phyloP scores from a whole-genome alignment of 768 basidiomycete species.

The Strobilomyces dryophilus region DNA sequence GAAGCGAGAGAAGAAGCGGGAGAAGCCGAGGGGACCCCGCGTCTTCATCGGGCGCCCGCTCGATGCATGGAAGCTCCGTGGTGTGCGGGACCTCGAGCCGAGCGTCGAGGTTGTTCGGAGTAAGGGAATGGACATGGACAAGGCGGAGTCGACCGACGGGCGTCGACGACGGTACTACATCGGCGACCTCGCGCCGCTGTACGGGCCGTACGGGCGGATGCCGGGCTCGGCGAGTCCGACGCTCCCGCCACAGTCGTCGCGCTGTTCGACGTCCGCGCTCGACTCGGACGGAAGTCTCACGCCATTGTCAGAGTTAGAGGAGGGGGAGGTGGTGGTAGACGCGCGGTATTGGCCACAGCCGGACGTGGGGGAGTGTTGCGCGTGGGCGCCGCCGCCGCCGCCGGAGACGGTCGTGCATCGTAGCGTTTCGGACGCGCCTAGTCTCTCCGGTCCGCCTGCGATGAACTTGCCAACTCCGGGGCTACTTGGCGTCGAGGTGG shows the following conservation, averaged over 20 bases:
- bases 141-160: neutral
- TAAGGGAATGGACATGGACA: too few relatives aligned
- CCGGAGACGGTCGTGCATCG: neutral
- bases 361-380: conserved; percentile 29
- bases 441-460: neutral
- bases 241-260: neutral
- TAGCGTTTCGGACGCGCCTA: neutral
- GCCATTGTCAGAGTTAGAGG: conserved; percentile 9
- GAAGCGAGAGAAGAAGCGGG: neutral
- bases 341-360: conserved; percentile 27
- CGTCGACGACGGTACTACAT: conserved; percentile 15
- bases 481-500: neutral
- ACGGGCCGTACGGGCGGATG: conserved; percentile 13
- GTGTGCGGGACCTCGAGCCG: conserved; percentile 22
- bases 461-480: neutral
- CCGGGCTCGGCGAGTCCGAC: neutral
- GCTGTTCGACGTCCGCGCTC: conserved; percentile 5
- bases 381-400: conserved; percentile 20
- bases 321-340: neutral
- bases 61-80: conserved; percentile 21
- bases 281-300: conserved; percentile 13
- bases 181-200: conserved; percentile 13
- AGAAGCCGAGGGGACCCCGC: conserved; percentile 6
- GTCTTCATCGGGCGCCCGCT: conserved; percentile 26
- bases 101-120: neutral